phyloP scores from a whole-genome alignment of 306 rosid species.

The Acacia confusa region DNA sequence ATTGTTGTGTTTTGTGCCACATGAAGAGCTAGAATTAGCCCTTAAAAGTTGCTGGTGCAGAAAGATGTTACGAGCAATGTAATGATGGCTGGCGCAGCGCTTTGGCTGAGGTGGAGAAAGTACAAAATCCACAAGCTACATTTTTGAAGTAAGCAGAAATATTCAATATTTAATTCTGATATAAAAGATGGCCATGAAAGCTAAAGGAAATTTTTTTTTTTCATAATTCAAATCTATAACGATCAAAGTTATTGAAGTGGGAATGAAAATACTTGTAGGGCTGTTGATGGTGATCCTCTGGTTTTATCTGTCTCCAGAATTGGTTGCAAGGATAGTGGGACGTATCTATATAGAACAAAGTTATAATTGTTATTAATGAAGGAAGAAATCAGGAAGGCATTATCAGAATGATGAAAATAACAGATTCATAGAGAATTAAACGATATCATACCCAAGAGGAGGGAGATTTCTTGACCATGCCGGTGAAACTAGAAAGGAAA shows the following conservation, averaged over 20 bases:
- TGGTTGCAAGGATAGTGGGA: slow-evolving; percentile 42
- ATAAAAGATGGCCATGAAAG: background rate
- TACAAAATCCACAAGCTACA: slow-evolving; percentile 47
- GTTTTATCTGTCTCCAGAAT: slow-evolving; percentile 33
- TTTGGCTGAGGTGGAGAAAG: slow-evolving; percentile 47
- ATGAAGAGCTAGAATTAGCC: slow-evolving; percentile 43
- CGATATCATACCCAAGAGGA: slow-evolving; percentile 49
- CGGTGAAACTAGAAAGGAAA: slow-evolving; percentile 40
- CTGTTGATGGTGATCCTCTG: slow-evolving; percentile 27
- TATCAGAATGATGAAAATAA: slow-evolving; percentile 23
- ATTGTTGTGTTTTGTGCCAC: slow-evolving; percentile 44
- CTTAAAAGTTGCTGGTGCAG: slow-evolving; percentile 53
- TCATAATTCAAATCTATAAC: too few species aligned
- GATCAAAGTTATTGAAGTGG: background rate
- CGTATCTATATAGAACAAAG: slow-evolving; percentile 36
- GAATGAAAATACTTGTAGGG: slow-evolving; percentile 45
- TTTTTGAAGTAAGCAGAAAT: slow-evolving; percentile 22
- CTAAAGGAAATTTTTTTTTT: too few species aligned
- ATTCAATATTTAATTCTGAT: background rate
- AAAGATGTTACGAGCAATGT: slow-evolving; percentile 66
- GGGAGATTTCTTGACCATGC: slow-evolving; percentile 41
- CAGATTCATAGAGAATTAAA: slow-evolving; percentile 27
- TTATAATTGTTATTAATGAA: slow-evolving; percentile 25
- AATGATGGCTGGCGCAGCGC: slow-evolving; percentile 67
- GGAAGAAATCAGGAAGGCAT: slow-evolving; percentile 10